phyloP scores from a whole-genome alignment of 192 early-diverging fungal species.

The Dissophora ornata region DNA sequence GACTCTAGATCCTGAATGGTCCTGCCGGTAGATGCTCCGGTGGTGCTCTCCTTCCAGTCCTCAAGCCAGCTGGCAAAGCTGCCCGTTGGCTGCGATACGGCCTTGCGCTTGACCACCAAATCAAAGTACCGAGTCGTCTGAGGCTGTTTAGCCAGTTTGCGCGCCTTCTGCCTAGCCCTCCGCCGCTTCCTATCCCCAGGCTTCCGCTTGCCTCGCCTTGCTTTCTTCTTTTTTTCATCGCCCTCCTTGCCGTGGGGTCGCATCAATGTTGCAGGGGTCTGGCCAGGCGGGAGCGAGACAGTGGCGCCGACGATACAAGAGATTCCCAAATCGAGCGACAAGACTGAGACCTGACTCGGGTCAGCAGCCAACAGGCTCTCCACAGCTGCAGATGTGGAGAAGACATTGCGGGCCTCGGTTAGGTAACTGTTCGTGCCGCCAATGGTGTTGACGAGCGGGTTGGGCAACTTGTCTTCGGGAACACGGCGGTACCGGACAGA shows the following conservation, averaged over 20 bases:
- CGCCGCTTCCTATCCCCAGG: background rate
- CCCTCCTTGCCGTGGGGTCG: conserved; percentile 3
- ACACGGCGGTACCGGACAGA: conserved; percentile 3
- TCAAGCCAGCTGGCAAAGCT: conserved; percentile 13
- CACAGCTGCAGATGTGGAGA: conserved; percentile 1
- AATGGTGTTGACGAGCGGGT: conserved; percentile 7
- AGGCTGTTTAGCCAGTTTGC: conserved; percentile 11
- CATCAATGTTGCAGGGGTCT: conserved; percentile 7
- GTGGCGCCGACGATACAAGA: conserved; percentile 6
- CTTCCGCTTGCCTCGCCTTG: conserved; percentile 2
- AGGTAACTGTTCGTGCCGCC: conserved; percentile 5
- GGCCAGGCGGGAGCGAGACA: conserved; percentile 8
- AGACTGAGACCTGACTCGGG: conserved; percentile 5
- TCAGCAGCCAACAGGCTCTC: conserved; percentile 2
- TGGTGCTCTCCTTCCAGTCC: background rate
- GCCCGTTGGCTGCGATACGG: background rate
- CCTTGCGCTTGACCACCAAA: conserved; percentile 7
- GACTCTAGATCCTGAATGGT: conserved; percentile 1
- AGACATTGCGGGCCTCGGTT: conserved; percentile 12
- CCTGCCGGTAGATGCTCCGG: background rate
- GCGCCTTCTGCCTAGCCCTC: background rate
- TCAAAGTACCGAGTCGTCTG: conserved; percentile 6
- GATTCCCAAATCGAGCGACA: conserved; percentile 13
- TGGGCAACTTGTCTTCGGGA: conserved; percentile 1
- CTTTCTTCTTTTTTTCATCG: background rate